Conservation (phyloP, 306 rosid species). For the Dalbergia cultrata region DNA sequence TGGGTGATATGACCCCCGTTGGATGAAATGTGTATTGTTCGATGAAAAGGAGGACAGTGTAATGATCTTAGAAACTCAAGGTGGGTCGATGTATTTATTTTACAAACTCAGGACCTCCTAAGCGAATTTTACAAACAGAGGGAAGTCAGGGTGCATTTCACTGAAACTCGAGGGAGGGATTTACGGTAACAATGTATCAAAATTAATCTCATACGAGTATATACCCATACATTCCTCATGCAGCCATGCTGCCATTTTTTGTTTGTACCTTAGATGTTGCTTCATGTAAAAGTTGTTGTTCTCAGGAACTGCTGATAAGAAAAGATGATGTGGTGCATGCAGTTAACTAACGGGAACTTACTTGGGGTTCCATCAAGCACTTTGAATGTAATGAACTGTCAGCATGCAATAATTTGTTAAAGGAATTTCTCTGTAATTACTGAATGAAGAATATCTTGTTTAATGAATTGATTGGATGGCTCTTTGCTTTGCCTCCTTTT, state of each 20-base stretch:
- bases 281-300: background rate
- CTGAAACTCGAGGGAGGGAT: too few species aligned
- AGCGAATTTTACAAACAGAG: too few species aligned
- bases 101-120: too few species aligned
- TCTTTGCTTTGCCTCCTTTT: background rate
- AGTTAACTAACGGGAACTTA: conserved; percentile 5
- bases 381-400: background rate
- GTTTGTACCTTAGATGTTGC: background rate
- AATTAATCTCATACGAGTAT: background rate
- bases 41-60: too few species aligned
- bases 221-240: background rate
- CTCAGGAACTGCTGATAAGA: background rate
- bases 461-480: background rate
- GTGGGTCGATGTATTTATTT: too few species aligned
- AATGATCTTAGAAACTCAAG: too few species aligned
- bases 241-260: background rate
- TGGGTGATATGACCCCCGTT: too few species aligned
- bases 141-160: too few species aligned
- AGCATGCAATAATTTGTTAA: background rate
- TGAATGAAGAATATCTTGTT: background rate
- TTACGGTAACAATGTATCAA: too few species aligned
- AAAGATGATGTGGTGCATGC: background rate
- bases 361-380: background rate
- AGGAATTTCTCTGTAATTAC: background rate
- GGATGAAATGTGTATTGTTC: too few species aligned